Evolutionary conservation across 257 asterid species (phyloP).

Genomic region (Solanum pimpinellifolium): DNA sequence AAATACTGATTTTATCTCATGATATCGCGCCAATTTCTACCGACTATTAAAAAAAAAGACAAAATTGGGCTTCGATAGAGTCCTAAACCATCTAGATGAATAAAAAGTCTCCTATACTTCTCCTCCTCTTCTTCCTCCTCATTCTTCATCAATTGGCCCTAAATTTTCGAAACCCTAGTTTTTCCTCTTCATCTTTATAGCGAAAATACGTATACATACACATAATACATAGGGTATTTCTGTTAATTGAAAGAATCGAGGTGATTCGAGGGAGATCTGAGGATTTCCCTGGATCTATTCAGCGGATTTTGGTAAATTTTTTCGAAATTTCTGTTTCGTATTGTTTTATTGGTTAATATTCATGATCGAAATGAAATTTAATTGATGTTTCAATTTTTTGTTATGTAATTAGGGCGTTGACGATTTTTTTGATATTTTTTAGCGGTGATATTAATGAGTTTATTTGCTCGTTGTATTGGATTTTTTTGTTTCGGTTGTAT

Average conservation of each 20-base stretch:
- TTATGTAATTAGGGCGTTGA: background rate
- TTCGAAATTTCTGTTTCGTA: background rate
- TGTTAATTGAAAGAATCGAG: background rate
- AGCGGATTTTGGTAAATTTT: background rate
- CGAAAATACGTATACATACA: background rate
- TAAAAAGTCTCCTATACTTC: background rate
- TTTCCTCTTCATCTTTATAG: background rate
- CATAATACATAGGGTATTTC: background rate
- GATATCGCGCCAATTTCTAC: too few relatives aligned
- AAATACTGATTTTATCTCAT: too few relatives aligned
- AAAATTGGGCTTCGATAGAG: background rate
- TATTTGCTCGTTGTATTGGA: background rate
- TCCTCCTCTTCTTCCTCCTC: background rate
- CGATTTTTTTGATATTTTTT: background rate
- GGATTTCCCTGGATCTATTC: constrained; percentile 1
- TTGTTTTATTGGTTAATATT: background rate
- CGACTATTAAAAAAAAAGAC: background rate
- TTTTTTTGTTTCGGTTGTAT: background rate
- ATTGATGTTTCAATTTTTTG: background rate
- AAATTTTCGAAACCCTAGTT: background rate
- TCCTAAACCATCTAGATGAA: background rate
- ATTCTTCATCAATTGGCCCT: background rate
- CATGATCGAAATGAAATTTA: background rate
- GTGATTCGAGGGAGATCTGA: background rate
- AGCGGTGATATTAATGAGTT: background rate